Conservation (phyloP, 2,329 filamentous ascomycete genomes). For the Pseudonectria foliicola region DNA sequence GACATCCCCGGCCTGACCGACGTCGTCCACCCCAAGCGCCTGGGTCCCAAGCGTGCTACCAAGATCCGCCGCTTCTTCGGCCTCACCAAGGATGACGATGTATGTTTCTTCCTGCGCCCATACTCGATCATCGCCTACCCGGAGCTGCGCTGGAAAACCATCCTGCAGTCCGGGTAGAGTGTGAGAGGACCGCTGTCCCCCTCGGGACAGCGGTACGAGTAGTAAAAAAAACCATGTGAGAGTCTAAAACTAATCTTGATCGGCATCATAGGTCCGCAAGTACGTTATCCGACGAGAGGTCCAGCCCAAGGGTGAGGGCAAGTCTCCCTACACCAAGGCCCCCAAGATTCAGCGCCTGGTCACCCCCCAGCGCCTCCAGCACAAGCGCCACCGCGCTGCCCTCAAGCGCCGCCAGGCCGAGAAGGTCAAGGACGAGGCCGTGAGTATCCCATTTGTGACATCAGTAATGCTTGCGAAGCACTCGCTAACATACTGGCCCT, state of each 20-base stretch:
- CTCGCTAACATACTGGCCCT: slow-evolving; percentile 29
- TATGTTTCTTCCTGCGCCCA: slow-evolving; percentile 60
- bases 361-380: slow-evolving; percentile 98
- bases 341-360: slow-evolving; percentile 99
- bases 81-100: slow-evolving; percentile 99
- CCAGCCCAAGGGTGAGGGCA: slow-evolving; percentile 94
- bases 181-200: slow-evolving; percentile 41
- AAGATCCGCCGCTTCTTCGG: slow-evolving; percentile 99
- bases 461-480: not conserved
- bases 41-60: slow-evolving; percentile 98
- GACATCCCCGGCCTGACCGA: slow-evolving; percentile 97
- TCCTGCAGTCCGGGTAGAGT: slow-evolving; percentile 48
- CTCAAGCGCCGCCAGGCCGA: slow-evolving; percentile 98
- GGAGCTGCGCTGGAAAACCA: slow-evolving; percentile 36
- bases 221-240: slow-evolving; percentile 9
- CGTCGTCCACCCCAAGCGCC: slow-evolving; percentile 96
- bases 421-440: slow-evolving; percentile 97
- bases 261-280: slow-evolving; percentile 74
- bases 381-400: slow-evolving; percentile 97
- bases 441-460: slow-evolving; percentile 44
- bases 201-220: slow-evolving; percentile 17
- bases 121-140: slow-evolving; percentile 65
- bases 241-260: slow-evolving; percentile 31
- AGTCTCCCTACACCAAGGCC: slow-evolving; percentile 98
- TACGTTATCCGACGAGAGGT: slow-evolving; percentile 99